Evolutionary conservation across 192 early-diverging fungal species (phyloP).

Genomic region (Mortierella hygrophila): DNA sequence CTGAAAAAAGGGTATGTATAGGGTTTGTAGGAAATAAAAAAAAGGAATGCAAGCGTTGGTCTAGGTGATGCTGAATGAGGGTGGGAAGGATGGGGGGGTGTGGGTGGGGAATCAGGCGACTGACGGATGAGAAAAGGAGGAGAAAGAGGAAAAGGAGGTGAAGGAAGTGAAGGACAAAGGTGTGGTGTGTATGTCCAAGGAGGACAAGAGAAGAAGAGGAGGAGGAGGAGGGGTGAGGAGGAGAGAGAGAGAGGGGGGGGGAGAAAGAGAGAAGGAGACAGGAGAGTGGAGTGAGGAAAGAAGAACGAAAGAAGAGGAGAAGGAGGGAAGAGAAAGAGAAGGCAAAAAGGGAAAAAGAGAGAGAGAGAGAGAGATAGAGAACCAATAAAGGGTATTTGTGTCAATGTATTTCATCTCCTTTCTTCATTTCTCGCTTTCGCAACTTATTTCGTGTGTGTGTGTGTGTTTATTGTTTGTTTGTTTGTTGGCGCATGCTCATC

Average conservation of each 20-base stretch:
- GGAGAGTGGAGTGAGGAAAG: not conserved
- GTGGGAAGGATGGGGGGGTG: not conserved
- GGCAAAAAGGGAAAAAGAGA: not conserved
- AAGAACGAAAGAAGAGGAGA: not conserved
- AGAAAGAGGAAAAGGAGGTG: not conserved
- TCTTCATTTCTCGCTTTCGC: not conserved
- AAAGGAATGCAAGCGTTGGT: not conserved
- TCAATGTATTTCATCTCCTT: not conserved
- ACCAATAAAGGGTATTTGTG: not conserved
- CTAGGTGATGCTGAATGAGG: not conserved
- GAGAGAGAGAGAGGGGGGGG: not conserved
- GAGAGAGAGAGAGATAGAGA: not conserved
- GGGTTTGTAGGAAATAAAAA: not conserved
- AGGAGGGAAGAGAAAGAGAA: not conserved
- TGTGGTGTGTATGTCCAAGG: not conserved
- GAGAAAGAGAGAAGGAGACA: constrained; percentile 10
- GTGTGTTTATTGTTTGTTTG: not conserved
- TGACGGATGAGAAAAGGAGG: not conserved
- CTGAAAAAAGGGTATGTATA: not conserved
- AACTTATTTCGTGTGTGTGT: not conserved
- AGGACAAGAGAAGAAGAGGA: not conserved
- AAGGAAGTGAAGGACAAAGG: not conserved
- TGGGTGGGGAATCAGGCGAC: not conserved
- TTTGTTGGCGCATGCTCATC: constrained; percentile 5
- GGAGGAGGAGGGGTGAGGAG: not conserved